These are phyloP conservation scores for Toxicodendron radicans DNA, from an alignment of 345 rosid genomes.

Conservation along the genomic window DNA sequence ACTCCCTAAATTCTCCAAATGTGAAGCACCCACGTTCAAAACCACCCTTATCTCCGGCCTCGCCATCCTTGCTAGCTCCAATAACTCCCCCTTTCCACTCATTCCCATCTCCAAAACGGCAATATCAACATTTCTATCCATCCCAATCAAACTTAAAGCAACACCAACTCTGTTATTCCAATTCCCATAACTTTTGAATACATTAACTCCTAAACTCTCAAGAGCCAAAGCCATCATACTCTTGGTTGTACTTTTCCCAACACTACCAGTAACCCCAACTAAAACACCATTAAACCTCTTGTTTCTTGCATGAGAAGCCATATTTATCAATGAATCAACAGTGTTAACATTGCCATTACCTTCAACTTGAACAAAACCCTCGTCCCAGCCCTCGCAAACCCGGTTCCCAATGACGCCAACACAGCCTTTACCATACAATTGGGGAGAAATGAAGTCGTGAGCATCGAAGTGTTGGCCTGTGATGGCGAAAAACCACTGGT, in stretches of 20 bases:
- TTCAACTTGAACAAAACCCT: constrained; percentile 32
- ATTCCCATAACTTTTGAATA: constrained; percentile 32
- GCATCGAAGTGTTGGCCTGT: constrained; percentile 27
- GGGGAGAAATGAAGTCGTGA: constrained; percentile 33
- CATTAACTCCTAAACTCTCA: constrained; percentile 19
- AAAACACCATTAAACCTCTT: constrained; percentile 18
- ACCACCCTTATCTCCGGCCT: constrained; percentile 29
- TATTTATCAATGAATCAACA: constrained; percentile 15
- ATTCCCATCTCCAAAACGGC: constrained; percentile 39
- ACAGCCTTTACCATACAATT: constrained; percentile 22
- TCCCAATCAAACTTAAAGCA: constrained; percentile 29
- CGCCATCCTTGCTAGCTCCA: constrained; percentile 35
- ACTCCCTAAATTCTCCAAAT: constrained; percentile 31
- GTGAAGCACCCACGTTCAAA: constrained; percentile 31
- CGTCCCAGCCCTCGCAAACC: constrained; percentile 29
- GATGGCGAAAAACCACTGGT: constrained; percentile 37
- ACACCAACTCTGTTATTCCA: constrained; percentile 35
- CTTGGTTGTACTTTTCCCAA: constrained; percentile 35
- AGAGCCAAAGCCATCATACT: constrained; percentile 33
- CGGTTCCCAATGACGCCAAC: constrained; percentile 34
- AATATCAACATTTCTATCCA: constrained; percentile 20
- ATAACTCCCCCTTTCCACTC: constrained; percentile 33
- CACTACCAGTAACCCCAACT: constrained; percentile 29
- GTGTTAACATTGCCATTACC: constrained; percentile 18
- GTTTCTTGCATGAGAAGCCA: constrained; percentile 28